These are phyloP conservation scores for Colletotrichum truncatum DNA, from an alignment of 2,329 filamentous ascomycete species.

Conservation along the genomic window DNA sequence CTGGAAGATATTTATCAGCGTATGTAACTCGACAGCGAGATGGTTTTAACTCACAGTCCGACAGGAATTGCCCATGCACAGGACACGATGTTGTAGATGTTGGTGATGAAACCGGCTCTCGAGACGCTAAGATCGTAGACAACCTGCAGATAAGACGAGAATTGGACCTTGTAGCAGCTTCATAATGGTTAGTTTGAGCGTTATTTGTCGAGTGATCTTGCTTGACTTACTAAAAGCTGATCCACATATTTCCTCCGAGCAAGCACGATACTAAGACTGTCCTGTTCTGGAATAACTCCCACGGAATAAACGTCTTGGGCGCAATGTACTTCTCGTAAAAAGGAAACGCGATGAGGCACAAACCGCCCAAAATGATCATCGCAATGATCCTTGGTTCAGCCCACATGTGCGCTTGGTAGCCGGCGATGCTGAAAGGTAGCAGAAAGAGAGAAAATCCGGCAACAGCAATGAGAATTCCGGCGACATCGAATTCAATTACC, in stretches of 20 bases:
- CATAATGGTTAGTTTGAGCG: background rate
- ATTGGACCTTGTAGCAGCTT: slow-evolving; percentile 47
- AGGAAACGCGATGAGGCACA: slow-evolving; percentile 12
- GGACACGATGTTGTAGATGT: slow-evolving; percentile 47
- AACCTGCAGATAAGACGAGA: slow-evolving; percentile 51
- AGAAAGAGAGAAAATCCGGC: slow-evolving; percentile 61
- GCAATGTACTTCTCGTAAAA: slow-evolving; percentile 55
- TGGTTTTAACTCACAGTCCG: slow-evolving; percentile 37
- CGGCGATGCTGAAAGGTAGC: slow-evolving; percentile 64
- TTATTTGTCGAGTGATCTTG: background rate
- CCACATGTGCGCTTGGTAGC: slow-evolving; percentile 51
- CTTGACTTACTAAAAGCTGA: slow-evolving; percentile 36
- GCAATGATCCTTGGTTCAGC: slow-evolving; percentile 51
- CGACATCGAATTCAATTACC: slow-evolving; percentile 38
- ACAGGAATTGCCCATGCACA: slow-evolving; percentile 48
- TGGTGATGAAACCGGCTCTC: slow-evolving; percentile 40
- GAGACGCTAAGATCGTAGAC: slow-evolving; percentile 40
- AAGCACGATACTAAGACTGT: slow-evolving; percentile 37
- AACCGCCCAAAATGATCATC: slow-evolving; percentile 41
- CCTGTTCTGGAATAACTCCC: slow-evolving; percentile 43
- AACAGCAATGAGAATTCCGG: slow-evolving; percentile 59
- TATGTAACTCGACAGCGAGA: too few relatives aligned
- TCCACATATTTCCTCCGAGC: slow-evolving; percentile 36
- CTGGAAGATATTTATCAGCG: background rate
- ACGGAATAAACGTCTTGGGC: slow-evolving; percentile 56